phyloP scores from a whole-genome alignment of 148 eudicot species.

The Rhododendron vialii region DNA sequence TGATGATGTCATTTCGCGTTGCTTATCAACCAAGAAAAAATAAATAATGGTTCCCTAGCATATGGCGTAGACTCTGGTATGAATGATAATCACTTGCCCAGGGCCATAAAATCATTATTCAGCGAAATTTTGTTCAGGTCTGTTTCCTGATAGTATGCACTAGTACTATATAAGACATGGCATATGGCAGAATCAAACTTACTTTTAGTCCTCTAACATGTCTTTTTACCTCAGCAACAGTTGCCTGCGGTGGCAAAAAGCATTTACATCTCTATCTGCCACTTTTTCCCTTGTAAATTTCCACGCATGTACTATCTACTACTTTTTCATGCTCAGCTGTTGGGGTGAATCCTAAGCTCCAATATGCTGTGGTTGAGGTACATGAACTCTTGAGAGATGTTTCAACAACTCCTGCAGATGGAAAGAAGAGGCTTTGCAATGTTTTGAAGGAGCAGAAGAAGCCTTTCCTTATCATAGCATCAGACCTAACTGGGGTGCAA shows the following conservation, averaged over 20 bases:
- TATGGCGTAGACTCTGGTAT: neutral
- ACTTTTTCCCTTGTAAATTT: neutral
- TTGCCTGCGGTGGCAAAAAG: neutral
- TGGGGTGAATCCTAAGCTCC: constrained; percentile 90
- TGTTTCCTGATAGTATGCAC: neutral
- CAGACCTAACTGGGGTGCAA: too few species aligned
- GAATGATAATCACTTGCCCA: too few species aligned
- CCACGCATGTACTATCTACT: neutral
- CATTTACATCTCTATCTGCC: neutral
- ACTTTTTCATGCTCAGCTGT: constrained; percentile 51
- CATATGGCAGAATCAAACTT: neutral
- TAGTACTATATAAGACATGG: neutral
- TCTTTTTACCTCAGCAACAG: neutral
- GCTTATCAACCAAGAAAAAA: neutral
- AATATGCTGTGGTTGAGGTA: constrained; percentile 74
- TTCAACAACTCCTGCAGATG: constrained; percentile 37
- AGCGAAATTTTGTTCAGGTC: neutral
- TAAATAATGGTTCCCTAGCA: neutral
- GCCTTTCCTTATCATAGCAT: constrained; percentile 64
- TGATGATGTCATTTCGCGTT: neutral
- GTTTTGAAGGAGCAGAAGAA: constrained; percentile 41
- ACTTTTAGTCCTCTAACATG: too few species aligned
- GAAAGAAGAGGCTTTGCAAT: constrained; percentile 53
- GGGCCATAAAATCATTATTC: neutral
- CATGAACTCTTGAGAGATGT: constrained; percentile 30